phyloP scores from a whole-genome alignment of 2,329 filamentous ascomycete genomes.

The Microsporum audouinii region DNA sequence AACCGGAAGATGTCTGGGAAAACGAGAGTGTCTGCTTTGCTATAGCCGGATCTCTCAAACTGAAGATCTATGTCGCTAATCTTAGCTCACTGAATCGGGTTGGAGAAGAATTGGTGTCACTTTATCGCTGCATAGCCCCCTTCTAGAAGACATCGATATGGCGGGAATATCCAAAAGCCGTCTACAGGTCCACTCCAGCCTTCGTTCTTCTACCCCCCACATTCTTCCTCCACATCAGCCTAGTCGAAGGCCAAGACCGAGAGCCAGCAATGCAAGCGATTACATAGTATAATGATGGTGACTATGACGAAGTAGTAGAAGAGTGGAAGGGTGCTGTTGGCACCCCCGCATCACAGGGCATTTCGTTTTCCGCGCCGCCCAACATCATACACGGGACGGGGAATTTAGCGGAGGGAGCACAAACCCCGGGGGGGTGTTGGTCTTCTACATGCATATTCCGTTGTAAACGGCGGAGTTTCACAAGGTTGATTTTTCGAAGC shows the following conservation, averaged over 20 bases:
- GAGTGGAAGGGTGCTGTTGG: constrained; percentile 11
- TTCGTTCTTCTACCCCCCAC: not conserved
- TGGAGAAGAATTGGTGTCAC: constrained; percentile 52
- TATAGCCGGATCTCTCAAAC: constrained; percentile 52
- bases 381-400: constrained; percentile 60
- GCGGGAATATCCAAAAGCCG: constrained; percentile 53
- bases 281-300: not conserved
- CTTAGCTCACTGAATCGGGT: constrained; percentile 51
- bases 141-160: constrained; percentile 66
- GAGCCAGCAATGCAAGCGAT: not conserved
- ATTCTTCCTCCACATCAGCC: not conserved
- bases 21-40: constrained; percentile 56
- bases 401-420: constrained; percentile 62
- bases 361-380: constrained; percentile 56
- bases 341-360: constrained; percentile 22
- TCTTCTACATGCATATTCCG: constrained; percentile 50
- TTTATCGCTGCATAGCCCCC: constrained; percentile 58
- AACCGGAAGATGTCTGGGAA: constrained; percentile 58
- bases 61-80: constrained; percentile 55
- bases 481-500: not conserved
- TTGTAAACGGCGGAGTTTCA: not conserved
- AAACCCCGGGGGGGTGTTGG: constrained; percentile 58
- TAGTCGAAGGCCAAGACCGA: not conserved
- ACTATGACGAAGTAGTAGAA: constrained; percentile 5
- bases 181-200: not conserved